Percentiles rank a stretch among this genome's conserved stretches.
Evolutionary conservation across 2,329 filamentous ascomycete species (phyloP).

Genomic region (Fonsecaea multimorphosa): DNA sequence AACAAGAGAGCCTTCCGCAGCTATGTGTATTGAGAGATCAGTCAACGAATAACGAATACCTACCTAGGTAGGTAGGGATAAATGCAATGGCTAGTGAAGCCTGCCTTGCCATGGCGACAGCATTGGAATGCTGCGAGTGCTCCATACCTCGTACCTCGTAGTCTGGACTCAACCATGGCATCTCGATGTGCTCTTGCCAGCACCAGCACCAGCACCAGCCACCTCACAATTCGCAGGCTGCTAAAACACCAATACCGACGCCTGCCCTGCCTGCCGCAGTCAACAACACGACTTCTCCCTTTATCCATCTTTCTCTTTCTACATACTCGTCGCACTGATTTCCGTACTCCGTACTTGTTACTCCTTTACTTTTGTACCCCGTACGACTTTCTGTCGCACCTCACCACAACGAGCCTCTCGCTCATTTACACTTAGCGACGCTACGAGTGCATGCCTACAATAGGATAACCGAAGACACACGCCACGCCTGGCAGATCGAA

Average conservation of each 20-base stretch:
- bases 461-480: slow-evolving; percentile 11
- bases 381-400: background rate
- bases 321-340: background rate
- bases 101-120: background rate
- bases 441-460: slow-evolving; percentile 13
- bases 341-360: background rate
- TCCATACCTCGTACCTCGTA: no score
- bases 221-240: background rate
- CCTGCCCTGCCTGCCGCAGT: slow-evolving; percentile 5
- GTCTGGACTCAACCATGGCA: background rate
- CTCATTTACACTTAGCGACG: slow-evolving; percentile 6
- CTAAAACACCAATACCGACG: no score
- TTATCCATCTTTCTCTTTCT: no score
- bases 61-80: no score
- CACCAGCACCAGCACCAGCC: background rate
- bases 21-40: slow-evolving; percentile 36
- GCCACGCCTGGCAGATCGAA: slow-evolving; percentile 13
- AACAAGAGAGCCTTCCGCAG: slow-evolving; percentile 29
- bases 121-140: background rate
- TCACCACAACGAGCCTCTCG: slow-evolving; percentile 3
- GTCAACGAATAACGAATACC: no score
- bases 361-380: background rate
- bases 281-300: slow-evolving; percentile 8
- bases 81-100: background rate
- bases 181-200: background rate